Evolutionary conservation across 371 early-diverging fungal genomes (phyloP), one percentile per base, ranked within the genome.

Genomic region (Rhizopus delemar): DNA sequence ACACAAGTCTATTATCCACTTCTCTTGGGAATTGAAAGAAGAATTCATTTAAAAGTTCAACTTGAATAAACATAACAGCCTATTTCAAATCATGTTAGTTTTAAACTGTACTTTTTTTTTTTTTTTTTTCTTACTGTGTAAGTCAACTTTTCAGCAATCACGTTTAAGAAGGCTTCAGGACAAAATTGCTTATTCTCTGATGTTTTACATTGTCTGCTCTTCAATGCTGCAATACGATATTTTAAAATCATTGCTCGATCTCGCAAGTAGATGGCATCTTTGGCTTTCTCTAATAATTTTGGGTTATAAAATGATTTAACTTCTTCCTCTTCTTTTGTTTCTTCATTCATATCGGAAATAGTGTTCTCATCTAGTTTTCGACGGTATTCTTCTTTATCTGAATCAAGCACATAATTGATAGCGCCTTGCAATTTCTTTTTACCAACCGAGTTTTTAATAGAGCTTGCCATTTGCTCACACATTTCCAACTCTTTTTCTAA

Each of bases 11-110:
- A 60, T 91, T 88, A 68, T 97, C 97, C 13, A 98, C 87, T 73
- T 94, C 93, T 41, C 97, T 78, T 34, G 97, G 97, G 65, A 97
- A 85, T 75, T 95, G 96, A 86, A 94, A 96, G 71, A 96, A 94
- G 81, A 97, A 96, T 73, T 98, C 98, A 66, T 94, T 93, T 69
- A 98, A 75, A 57, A 97, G 80, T 69, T 98, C 98, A 6, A 95
- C 91, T 73, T 93, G 93, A 57, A 98, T 94, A 69, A 97, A 98
- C 92, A 96, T 92, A 51, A 94, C 95, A 46, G 92, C 91, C 80
- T 80, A 57, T 22, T 63, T 36, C 3, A 41, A 22, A 22, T 22
- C 22, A 22, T 22, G 13, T 22, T 39, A 28, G 1, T 9, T 53
- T 53, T 38, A 53, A 13, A 13, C 6, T 45, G 5, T 13, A 6